These are phyloP conservation scores for Komagataella pastoris DNA, from an alignment of 805 yeast species.

Conservation along the genomic window DNA sequence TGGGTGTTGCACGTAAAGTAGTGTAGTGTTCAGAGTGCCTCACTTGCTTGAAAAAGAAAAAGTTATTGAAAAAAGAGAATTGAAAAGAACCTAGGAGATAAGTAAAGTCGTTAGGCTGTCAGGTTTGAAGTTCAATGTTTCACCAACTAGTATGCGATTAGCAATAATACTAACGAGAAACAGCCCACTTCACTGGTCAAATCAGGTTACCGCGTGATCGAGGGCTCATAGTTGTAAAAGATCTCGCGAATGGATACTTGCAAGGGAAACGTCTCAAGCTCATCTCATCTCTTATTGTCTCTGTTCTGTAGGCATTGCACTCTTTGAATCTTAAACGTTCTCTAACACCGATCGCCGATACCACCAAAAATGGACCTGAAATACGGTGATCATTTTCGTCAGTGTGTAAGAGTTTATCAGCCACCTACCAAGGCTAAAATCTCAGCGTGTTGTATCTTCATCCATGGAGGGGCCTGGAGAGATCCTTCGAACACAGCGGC, in stretches of 20 bases:
- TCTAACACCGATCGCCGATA: no score
- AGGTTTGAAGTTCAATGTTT: no score
- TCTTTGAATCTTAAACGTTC: no score
- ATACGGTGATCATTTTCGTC: conserved; percentile 13
- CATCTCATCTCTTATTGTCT: not conserved
- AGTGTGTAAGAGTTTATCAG: not conserved
- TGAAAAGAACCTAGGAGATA: no score
- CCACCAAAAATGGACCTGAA: not conserved
- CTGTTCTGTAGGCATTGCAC: not conserved
- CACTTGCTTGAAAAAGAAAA: no score
- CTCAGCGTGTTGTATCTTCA: conserved; percentile 23
- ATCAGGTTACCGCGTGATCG: not conserved
- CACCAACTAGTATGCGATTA: not conserved
- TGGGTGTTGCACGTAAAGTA: not conserved
- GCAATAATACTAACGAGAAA: not conserved
- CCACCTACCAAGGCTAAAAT: not conserved
- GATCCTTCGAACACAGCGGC: conserved; percentile 48
- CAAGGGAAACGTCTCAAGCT: not conserved
- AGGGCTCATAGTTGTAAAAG: not conserved
- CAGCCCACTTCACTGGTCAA: not conserved
- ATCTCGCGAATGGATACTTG: not conserved
- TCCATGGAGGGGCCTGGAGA: conserved; percentile 90
- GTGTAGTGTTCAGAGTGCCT: not conserved
- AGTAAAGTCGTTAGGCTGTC: no score
- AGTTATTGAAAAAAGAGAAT: no score